Base-by-base conservation (phyloP, 169 alveolate species). In the Babesia ovata region DNA sequence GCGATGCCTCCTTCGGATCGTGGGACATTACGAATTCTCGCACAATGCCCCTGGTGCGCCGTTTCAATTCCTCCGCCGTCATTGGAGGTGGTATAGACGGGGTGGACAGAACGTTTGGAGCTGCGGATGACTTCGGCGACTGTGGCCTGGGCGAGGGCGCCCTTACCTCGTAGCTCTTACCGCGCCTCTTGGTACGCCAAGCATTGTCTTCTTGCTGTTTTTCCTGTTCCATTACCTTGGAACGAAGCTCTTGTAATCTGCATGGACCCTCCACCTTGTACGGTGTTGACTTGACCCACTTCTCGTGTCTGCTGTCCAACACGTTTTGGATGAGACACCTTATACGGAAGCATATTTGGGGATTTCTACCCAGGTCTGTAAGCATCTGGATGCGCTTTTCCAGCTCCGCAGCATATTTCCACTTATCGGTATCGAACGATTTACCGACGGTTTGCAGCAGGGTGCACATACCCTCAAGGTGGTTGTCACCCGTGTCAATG, bases 361-460 rank as follows among this genome's bases (percentile, higher is more conserved):
- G 86, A 79, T 92, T 86, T 53, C 83, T 88, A 7, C 92, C 88
- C 59, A 92, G 75, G 45, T 83, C 95, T 33, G 86, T 87, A 62
- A 92, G 86, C 73, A 74, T 85, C 53, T 73, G 93, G 29, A 88
- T 81, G 46, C 84, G 72, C 54, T 85, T 86, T 46, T 88, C 91
- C 39, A 88, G 75, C 29, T 91, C 93, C 3, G 81, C 88, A 52
- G 85, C 52, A 45, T 91, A 90, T 60, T 92, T 91, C 87, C 94
- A 92, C 61, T 90, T 84, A 75, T 79, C 85, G 49, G 93, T 82
- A 84, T 91, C 90, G 54, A 89, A 86, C 17, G 85, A 73, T 72
- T 84, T 86, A 2, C 95, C 95, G 22, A 92, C 94, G n/a, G 94
- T 91, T 73, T 92, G 94, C 65, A 92, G 54, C 62, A 92, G 91